A percentile compares a stretch with the other conserved stretches of the same genome.
phyloP scores from a whole-genome alignment of 768 basidiomycete species.

The Lentinula boryana region DNA sequence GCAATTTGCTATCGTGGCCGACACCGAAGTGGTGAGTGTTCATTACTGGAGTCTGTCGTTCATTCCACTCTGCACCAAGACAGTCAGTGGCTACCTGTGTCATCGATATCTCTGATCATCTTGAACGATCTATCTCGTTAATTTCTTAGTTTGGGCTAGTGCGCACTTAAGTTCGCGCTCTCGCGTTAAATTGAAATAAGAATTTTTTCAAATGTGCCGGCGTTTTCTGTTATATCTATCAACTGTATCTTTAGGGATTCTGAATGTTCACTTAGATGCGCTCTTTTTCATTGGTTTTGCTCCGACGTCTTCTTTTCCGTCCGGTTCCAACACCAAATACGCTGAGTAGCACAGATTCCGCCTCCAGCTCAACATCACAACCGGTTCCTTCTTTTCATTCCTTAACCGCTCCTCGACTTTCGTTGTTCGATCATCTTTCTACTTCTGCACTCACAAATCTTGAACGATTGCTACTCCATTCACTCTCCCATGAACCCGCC shows the following conservation, averaged over 20 bases:
- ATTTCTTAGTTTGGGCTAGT: background rate
- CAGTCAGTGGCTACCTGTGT: background rate
- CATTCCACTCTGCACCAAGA: background rate
- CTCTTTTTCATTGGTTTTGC: conserved; percentile 75
- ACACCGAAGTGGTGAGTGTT: conserved; percentile 69
- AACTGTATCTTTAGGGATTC: background rate
- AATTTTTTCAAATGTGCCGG: no score
- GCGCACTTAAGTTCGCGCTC: background rate
- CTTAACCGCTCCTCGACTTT: conserved; percentile 29
- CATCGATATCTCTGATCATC: background rate
- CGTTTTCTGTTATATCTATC: conserved; percentile 2
- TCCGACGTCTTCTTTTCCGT: conserved; percentile 74
- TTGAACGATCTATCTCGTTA: background rate
- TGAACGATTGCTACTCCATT: conserved; percentile 67
- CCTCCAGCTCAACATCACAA: background rate
- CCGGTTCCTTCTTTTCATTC: background rate
- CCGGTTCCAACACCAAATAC: conserved; percentile 27
- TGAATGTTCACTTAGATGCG: conserved; percentile 55
- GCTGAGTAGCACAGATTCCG: background rate
- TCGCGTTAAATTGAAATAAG: background rate
- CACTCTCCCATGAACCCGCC: conserved; percentile 55
- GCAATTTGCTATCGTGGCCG: conserved; percentile 72
- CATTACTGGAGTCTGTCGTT: background rate
- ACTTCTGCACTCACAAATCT: conserved; percentile 58
- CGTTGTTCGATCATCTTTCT: conserved; percentile 75